Evolutionary conservation across 192 early-diverging fungal genomes (phyloP).

Genomic region (Linnemannia hyalina): DNA sequence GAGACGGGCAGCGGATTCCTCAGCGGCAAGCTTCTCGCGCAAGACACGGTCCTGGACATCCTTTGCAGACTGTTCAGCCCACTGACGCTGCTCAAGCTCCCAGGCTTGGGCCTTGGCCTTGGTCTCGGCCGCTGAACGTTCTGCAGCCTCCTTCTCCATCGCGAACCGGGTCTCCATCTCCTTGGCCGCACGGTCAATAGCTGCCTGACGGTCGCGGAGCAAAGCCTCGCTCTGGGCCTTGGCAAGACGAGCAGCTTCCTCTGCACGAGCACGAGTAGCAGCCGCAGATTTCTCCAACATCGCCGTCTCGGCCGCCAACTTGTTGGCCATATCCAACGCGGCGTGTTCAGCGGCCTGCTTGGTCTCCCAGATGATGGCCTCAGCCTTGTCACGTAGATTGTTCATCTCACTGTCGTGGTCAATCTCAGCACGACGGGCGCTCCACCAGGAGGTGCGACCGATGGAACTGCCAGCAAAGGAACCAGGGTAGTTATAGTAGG

Average conservation of each 20-base stretch:
- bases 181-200: constrained; percentile 33
- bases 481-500: constrained; percentile 43
- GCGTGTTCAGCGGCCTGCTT: constrained; percentile 40
- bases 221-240: constrained; percentile 28
- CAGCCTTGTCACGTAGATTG: constrained; percentile 31
- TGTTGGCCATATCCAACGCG: constrained; percentile 35
- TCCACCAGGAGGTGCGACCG: constrained; percentile 42
- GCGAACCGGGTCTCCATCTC: constrained; percentile 36
- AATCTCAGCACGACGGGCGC: background rate
- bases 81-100: constrained; percentile 28
- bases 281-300: constrained; percentile 29
- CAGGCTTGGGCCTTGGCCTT: constrained; percentile 36
- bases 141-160: constrained; percentile 23
- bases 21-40: constrained; percentile 26
- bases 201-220: constrained; percentile 35
- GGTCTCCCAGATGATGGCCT: constrained; percentile 46
- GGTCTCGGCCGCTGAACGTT: constrained; percentile 25
- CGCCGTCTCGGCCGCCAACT: constrained; percentile 22
- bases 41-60: constrained; percentile 30
- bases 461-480: constrained; percentile 30
- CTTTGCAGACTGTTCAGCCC: constrained; percentile 36
- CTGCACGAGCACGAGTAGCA: constrained; percentile 20
- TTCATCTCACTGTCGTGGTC: constrained; percentile 28
- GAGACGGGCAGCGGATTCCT: constrained; percentile 16
- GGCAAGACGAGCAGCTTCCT: constrained; percentile 40